Evolutionary conservation across 2,329 filamentous ascomycete genomes (phyloP), one percentile per base, ranked within the genome.

Genomic region (Hirsutella thompsonii): DNA sequence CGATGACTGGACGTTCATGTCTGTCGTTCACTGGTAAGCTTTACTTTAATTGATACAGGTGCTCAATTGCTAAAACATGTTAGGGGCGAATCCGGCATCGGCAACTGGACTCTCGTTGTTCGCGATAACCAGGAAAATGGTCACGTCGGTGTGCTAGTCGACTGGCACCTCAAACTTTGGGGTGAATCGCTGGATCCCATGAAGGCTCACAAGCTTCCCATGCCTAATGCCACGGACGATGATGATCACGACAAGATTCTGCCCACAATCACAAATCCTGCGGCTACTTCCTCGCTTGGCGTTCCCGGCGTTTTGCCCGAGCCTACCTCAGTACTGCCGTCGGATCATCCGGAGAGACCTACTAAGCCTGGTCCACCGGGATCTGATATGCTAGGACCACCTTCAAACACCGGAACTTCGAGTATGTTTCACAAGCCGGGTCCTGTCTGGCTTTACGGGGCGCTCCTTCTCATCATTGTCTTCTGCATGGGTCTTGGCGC

Each of bases 1-100:
- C 58, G 67, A 80, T 30, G 87, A 96, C 63, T 98, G 92, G 92
- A 96, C 90, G 0, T 98, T 98, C 54, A 98, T 98, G 92, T 93
- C 82, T 46, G 92, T 98, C 30, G 89, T 81, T 47, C 92, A 98
- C 59, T 98, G 89, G 84, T 88, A 71, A 62, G 80, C 62, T 18
- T 23, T n/a, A 3, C 9, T 21, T 19, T 1, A 4, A 5, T 23
- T 19, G 9, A 8, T 14, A 19, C 13, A 18, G 14, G 13, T 8
- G 32, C n/a, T 8, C 14, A 8, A 18, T 10, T 8, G 20, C 40
- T 41, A 16, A 44, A 13, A n/a, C 5, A n/a, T 16, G 6, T 2
- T 41, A 88, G 83, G 87, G 92, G 92, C 38, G 92, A 98, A 62
- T 72, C 74, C 35, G 89, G 88, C 44, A 61, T 89, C 43, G 92